Evolutionary conservation across 2,329 filamentous ascomycete species (phyloP), one percentile per base, ranked within the genome.

Genomic region (Cladosporium oxysporum): DNA sequence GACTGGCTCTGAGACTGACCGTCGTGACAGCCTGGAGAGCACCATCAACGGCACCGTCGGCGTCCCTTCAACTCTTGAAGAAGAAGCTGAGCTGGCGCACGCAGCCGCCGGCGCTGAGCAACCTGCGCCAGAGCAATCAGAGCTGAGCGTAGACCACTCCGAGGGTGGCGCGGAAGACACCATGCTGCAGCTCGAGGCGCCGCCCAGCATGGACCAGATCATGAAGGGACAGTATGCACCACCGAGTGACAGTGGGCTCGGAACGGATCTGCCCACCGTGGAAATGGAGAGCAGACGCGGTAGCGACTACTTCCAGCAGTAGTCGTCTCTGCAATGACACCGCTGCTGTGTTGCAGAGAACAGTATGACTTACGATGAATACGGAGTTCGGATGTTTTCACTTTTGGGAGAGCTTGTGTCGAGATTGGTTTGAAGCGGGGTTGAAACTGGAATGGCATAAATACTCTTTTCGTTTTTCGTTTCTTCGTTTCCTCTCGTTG

Each of bases 1-100:
- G 75, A 82, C 79, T 1, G 81, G 81, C 62, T 82, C 78, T 67
- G 81, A 83, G 44, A 68, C 80, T 33, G 78, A 79, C 59, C 76
- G 80, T 16, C 76, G 80, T 33, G 80, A 79, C 37, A 79, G 74
- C 50, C 41, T 58, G 14, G 62, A 64, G 55, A 62, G 57, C 64
- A 60, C 57, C 33, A 44, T 60, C 18, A 31, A 74, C 57, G 79
- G 78, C 11, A 74, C 74, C 0, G 64, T 77, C 7, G 77, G 74
- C 6, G 55, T 65, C 37, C 60, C 28, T 73, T 64, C 74, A 1
- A 72, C 68, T 3, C 76, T 77, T 41, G 72, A 76, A 31, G 72
- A 77, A 18, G 76, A 77, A 71, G 68, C 62, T 11, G 69, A 66
- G 67, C 67, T 57, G 58, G 53, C 65, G 62, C 41, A 47, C 64